Base-by-base conservation (phyloP, 2,329 filamentous ascomycete genomes). In the Harringtonia lauricola region DNA sequence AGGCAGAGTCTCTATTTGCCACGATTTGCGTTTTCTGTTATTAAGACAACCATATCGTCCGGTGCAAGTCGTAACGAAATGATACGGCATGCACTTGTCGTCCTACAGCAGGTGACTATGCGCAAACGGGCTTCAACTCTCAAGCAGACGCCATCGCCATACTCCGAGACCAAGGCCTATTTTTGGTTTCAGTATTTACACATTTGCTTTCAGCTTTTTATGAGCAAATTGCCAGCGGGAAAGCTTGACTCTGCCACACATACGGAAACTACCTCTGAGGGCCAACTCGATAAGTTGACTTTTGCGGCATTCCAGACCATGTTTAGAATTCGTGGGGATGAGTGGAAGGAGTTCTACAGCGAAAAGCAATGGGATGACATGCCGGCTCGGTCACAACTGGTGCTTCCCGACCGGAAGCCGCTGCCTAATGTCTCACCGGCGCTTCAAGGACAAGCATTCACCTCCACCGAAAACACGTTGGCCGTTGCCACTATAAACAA, bases 111-210 rank as follows among this genome's bases (percentile, higher is more conserved):
- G 15, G 29, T 22, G 14, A 40, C 38, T 18, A 40, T 40, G 28
- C 38, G 19, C 8, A 30, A 40, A 28, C 38, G 29, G 19, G 29
- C 38, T 7, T 24, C 38, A 9, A 18, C 38, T 17, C 12, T 8
- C 22, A 18, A 36, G 17, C 35, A 9, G 24, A 15, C 37, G 13
- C 24, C 24, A 14, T 28, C 38, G 17, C 26, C 38, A 19, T 40
- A 40, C 28, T 40, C 38, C 2, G 38, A 40, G 14, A 40, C 38
- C 6, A 14, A 40, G 29, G 38, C 38, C 17, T 40, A 40, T 24
- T 40, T 40, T 14, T 40, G 38, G 38, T 30, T 40, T 28, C 38
- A 40, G 28, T 31, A 31, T 17, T 18, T 40, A 13, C 38, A 40
- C 15, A 28, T 17, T 9, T 40, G 38, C n/a, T n/a, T n/a, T n/a